phyloP scores from a whole-genome alignment of 202 grass and related monocot species.

The Panicum hallii region DNA sequence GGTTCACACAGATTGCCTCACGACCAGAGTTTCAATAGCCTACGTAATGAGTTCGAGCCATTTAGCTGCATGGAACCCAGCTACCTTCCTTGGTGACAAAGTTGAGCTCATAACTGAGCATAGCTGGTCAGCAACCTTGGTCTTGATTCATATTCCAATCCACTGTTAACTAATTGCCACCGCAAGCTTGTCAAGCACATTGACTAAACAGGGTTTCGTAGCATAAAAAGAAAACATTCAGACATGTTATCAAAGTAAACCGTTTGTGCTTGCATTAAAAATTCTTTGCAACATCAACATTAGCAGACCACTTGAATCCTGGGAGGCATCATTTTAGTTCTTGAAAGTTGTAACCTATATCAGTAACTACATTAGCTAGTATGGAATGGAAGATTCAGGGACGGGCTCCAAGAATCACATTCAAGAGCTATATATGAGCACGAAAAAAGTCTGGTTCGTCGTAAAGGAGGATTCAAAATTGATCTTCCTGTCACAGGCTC shows the following conservation, averaged over 20 bases:
- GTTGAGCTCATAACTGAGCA: background rate
- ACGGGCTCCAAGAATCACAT: background rate
- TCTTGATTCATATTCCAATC: background rate
- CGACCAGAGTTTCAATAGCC: background rate
- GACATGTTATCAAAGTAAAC: background rate
- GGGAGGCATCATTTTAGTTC: background rate
- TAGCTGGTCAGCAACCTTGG: background rate
- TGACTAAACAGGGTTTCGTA: background rate
- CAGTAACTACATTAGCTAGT: background rate
- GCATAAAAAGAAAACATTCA: conserved; percentile 6
- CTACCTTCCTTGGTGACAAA: background rate
- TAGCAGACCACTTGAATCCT: background rate
- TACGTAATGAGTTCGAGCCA: background rate
- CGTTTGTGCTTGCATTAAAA: background rate
- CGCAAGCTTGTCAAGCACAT: background rate
- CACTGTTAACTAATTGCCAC: background rate
- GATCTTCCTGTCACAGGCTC: background rate
- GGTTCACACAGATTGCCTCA: background rate
- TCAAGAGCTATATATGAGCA: background rate
- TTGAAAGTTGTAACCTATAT: background rate
- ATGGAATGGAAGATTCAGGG: background rate
- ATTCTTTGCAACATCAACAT: background rate
- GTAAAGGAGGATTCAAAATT: background rate
- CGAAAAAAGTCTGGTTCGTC: background rate
- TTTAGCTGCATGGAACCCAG: background rate